Evolutionary conservation across 2,329 filamentous ascomycete species (phyloP), one percentile per base, ranked within the genome.

Genomic region (Xylariaceae sp.): DNA sequence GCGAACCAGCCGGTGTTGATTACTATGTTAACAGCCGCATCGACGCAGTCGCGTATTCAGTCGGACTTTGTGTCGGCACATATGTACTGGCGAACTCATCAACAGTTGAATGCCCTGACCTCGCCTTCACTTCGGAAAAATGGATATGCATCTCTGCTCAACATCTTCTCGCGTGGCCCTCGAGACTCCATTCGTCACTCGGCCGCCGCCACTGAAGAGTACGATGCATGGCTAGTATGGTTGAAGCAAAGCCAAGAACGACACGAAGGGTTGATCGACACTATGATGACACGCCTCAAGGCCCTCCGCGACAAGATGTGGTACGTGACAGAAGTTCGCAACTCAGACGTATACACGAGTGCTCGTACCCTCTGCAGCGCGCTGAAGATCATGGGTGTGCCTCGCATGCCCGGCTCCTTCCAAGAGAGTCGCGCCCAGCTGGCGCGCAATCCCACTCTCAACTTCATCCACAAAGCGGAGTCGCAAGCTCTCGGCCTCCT

Each of bases 261-360:
- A 2, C 86, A 92, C 52, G 90, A 93, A 67, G 82, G 81, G 2
- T 82, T 85, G 10, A 87, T 92, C 42, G 88, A 91, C 47, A 80
- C 84, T 4, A 89, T 91, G 83, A 88, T 90, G 80, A 80, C 81
- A 60, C 84, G 85, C 4, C 80, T 94, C 44, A 84, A 87, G 59
- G 86, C 88, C 18, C 80, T 97, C 45, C 85, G 94, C 48, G 90
- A 96, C 72, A 97, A 97, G 79, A 96, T 97, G 90, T 99, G 94
- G 94, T 99, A 96, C 72, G 89, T 94, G 61, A 93, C 90, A 1
- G 92, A 97, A 72, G 92, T 97, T 34, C 88, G 90, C 63, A 92
- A 93, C 68, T 97, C 94, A 3, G 89, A 87, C 53, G 85, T 87
- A 8, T 97, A 97, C 68, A 90, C 94, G 61, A 88, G 95, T 66